These are phyloP conservation scores for Delonix regia DNA, from an alignment of 306 rosid genomes.

Conservation along the genomic window DNA sequence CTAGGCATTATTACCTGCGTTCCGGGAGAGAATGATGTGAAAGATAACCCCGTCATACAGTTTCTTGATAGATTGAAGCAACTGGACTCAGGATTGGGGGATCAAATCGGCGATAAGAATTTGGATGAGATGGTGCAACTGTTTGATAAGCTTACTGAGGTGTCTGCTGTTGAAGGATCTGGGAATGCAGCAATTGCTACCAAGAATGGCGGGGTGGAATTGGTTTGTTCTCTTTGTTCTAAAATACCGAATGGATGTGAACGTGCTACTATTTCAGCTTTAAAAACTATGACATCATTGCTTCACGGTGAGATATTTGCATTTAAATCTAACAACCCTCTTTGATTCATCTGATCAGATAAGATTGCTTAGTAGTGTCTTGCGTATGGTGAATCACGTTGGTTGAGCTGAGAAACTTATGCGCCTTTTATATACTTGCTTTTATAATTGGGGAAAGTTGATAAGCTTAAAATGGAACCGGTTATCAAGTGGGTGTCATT, in stretches of 20 bases:
- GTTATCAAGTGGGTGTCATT: background rate
- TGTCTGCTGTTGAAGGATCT: conserved; percentile 51
- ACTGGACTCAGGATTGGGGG: conserved; percentile 34
- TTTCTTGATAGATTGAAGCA: conserved; percentile 59
- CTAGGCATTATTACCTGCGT: conserved; percentile 69
- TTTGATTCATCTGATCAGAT: background rate
- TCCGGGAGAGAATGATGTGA: conserved; percentile 67
- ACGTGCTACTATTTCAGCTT: conserved; percentile 46
- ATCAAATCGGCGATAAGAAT: conserved; percentile 13
- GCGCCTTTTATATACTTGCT: background rate
- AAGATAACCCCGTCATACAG: conserved; percentile 65
- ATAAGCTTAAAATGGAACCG: background rate
- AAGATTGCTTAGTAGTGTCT: background rate
- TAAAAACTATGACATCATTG: conserved; percentile 57
- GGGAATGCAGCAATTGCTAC: conserved; percentile 70
- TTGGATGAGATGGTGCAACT: conserved; percentile 43
- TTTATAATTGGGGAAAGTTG: background rate
- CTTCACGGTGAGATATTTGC: conserved; percentile 63
- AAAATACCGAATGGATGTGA: conserved; percentile 42
- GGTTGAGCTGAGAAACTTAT: background rate
- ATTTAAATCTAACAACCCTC: background rate
- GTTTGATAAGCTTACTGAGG: conserved; percentile 49
- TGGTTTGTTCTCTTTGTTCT: conserved; percentile 64
- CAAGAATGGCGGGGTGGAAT: conserved; percentile 68
- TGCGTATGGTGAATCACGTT: background rate